phyloP scores from a whole-genome alignment of 345 rosid species.

The Sonneratia caseolaris region DNA sequence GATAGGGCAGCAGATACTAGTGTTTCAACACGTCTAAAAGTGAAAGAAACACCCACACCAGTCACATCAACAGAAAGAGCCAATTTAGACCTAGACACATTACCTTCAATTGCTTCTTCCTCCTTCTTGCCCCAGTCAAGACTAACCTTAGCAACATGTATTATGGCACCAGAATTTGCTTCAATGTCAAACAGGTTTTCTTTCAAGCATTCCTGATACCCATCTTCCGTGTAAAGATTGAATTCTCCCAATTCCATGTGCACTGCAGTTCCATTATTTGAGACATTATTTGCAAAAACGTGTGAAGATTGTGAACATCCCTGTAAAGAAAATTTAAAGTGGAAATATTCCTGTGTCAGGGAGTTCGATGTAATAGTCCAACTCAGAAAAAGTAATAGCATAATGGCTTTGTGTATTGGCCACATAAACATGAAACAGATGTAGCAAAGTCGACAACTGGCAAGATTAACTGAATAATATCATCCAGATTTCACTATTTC shows the following conservation, averaged over 20 bases:
- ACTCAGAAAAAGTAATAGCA: neutral
- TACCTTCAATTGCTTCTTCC: conserved; percentile 51
- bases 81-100: conserved; percentile 47
- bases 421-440: neutral
- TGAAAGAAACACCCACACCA: conserved; percentile 66
- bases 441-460: neutral
- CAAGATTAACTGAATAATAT: neutral
- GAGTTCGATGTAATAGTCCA: neutral
- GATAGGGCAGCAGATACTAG: conserved; percentile 62
- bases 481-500: neutral
- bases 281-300: conserved; percentile 82
- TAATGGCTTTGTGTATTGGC: neutral
- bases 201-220: conserved; percentile 81
- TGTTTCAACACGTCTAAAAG: conserved; percentile 67
- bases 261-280: conserved; percentile 56
- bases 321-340: conserved; percentile 31
- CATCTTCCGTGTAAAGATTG: conserved; percentile 88
- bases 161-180: conserved; percentile 79
- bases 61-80: conserved; percentile 80
- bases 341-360: neutral
- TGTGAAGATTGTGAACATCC: conserved; percentile 94
- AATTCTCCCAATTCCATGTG: conserved; percentile 96
- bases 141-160: conserved; percentile 84
- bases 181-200: conserved; percentile 79
- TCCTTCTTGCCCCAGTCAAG: conserved; percentile 91